Base-by-base conservation (phyloP, 2,329 filamentous ascomycete genomes). In the Clonostachys rosea region DNA sequence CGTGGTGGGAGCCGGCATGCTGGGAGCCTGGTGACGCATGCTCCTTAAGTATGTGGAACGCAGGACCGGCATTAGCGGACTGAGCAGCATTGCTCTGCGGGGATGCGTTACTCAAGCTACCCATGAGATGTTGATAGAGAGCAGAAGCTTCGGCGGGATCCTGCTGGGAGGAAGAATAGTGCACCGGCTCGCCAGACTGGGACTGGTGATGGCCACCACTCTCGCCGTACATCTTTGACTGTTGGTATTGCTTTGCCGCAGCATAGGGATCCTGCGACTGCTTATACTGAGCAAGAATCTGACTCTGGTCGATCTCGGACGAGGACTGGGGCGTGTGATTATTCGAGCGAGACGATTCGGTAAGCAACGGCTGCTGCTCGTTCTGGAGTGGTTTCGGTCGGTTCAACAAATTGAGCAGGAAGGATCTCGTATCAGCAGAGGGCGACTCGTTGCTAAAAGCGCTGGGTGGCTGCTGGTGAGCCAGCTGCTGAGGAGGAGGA, bases 361-460 rank as follows among this genome's bases (percentile, higher is more conserved):
- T 59, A 50, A 71, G 45, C 46, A 67, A 56, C 6, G 66, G 59
- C 52, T 69, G 66, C 52, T 69, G 68, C 42, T 83, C 79, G 43
- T 69, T 73, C 63, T 85, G 81, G 49, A 75, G 73, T 12, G 82
- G 81, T 68, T 86, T 91, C 45, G 87, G 84, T 43, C 87, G 84
- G 59, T 91, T 94, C 53, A 99, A 78, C 49, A 97, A 75, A 57
- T 89, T 87, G 52, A 97, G 81, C 43, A 99, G 75, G 60, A 94
- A 88, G 53, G 92, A 85, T 65, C 95, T 88, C 5, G 91, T 89
- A 63, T 90, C 86, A 42, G 82, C 76, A 18, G 78, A 69, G 46
- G 81, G 78, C 40, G 78, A 71, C 34, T 71, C 70, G 24, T 71
- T 66, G 52, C 66, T 71, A 67, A 76, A 79, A 37, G 67, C 56